These are phyloP conservation scores for Emmonsiellopsis sp. DNA, from an alignment of 2,329 filamentous ascomycete genomes.

Conservation along the genomic window DNA sequence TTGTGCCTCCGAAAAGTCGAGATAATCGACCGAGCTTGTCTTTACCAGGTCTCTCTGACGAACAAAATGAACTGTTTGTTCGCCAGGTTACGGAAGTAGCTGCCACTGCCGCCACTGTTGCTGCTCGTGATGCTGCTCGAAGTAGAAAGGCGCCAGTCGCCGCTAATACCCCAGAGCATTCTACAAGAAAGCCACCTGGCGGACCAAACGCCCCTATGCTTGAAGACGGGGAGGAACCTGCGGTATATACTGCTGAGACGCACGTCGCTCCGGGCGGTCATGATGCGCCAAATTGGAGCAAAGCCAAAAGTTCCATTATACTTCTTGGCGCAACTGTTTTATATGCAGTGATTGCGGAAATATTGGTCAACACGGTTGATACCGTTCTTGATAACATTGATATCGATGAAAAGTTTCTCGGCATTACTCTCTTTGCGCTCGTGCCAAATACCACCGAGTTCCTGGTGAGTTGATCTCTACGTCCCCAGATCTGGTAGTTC, in stretches of 20 bases:
- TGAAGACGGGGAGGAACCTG: slow-evolving; percentile 37
- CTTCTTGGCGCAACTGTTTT: slow-evolving; percentile 79
- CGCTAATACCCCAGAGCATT: slow-evolving; percentile 23
- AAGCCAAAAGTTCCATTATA: slow-evolving; percentile 81
- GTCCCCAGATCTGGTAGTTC: not conserved
- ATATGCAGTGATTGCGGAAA: slow-evolving; percentile 96
- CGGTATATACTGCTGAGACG: slow-evolving; percentile 22
- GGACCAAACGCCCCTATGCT: slow-evolving; percentile 33
- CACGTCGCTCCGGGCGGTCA: slow-evolving; percentile 60
- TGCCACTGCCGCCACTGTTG: slow-evolving; percentile 79
- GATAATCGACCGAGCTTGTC: slow-evolving; percentile 27
- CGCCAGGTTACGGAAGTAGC: slow-evolving; percentile 90
- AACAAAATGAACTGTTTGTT: slow-evolving; percentile 71
- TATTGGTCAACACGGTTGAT: slow-evolving; percentile 92
- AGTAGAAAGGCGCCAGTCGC: slow-evolving; percentile 41
- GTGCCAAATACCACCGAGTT: slow-evolving; percentile 99
- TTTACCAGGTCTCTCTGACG: slow-evolving; percentile 61
- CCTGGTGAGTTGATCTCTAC: slow-evolving; percentile 51
- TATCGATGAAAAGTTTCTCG: slow-evolving; percentile 94
- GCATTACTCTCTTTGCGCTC: slow-evolving; percentile 90
- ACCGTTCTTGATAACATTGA: slow-evolving; percentile 85
- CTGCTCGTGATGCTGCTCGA: slow-evolving; percentile 64
- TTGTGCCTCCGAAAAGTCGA: slow-evolving; percentile 63
- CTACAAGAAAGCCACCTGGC: slow-evolving; percentile 28
- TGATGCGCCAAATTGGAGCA: slow-evolving; percentile 97